Conservation (phyloP, 148 eudicot genomes). For the Rhododendron simsii region DNA sequence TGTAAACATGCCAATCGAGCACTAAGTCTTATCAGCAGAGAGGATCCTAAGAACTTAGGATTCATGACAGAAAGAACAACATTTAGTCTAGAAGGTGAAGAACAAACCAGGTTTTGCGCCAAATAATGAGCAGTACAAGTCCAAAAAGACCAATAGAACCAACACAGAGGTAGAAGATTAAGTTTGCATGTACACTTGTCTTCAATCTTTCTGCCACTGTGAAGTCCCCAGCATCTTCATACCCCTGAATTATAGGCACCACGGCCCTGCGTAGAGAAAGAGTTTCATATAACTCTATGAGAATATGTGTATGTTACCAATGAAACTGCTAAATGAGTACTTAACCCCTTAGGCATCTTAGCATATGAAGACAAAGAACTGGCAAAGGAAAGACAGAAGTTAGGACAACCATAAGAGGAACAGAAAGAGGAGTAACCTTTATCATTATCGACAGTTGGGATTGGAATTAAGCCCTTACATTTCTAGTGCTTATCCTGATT, state of each 20-base stretch:
- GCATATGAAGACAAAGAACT: neutral
- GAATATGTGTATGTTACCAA: conserved; percentile 29
- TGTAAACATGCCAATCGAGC: conserved; percentile 1
- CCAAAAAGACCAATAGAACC: conserved; percentile 76
- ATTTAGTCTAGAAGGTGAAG: conserved; percentile 9
- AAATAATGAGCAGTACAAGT: conserved; percentile 58
- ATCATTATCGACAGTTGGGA: neutral
- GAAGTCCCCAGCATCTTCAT: conserved; percentile 98
- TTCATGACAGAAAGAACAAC: neutral
- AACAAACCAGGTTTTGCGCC: conserved; percentile 54
- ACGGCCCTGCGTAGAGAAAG: conserved; percentile 93
- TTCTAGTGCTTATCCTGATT: neutral
- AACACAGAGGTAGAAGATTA: conserved; percentile 61
- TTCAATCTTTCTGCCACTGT: conserved; percentile 69
- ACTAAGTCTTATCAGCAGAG: neutral
- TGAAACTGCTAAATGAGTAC: conserved; percentile 6
- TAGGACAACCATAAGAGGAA: neutral
- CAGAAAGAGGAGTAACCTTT: neutral
- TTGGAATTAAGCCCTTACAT: neutral
- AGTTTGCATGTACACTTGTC: conserved; percentile 81
- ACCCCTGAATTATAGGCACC: conserved; percentile 98
- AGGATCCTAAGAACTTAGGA: neutral
- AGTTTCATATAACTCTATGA: conserved; percentile 40
- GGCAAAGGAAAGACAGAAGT: neutral
- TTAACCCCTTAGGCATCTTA: neutral